Conservation (phyloP, 352 stramenopile genomes). For the Globisporangium abappressorium region DNA sequence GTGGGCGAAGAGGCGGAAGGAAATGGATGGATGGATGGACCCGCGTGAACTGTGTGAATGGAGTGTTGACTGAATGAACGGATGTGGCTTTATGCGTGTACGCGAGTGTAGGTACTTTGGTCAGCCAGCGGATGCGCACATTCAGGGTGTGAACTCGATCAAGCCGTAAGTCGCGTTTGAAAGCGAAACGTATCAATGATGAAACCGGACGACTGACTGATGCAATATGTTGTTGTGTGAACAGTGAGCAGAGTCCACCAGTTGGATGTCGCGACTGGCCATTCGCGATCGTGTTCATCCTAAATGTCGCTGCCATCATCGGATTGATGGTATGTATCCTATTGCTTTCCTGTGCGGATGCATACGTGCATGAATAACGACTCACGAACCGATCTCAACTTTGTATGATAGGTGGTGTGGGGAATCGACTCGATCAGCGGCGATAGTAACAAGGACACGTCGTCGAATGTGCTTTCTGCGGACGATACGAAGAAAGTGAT, state of each 20-base stretch:
- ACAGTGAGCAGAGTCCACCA: conserved; percentile 30
- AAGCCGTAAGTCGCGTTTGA: conserved; percentile 50
- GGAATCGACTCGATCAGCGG: conserved; percentile 57
- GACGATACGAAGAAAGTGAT: conserved; percentile 66
- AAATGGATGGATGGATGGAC: not conserved
- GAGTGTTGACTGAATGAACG: not conserved
- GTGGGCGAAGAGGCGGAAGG: not conserved
- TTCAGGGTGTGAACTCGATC: conserved; percentile 57
- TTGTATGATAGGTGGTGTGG: conserved; percentile 37
- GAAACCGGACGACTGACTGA: not conserved
- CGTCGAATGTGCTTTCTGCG: conserved; percentile 44
- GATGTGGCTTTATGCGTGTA: not conserved
- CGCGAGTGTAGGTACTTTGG: conserved; percentile 29
- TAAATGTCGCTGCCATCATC: conserved; percentile 76
- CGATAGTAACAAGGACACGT: conserved; percentile 31
- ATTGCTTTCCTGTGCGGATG: not conserved
- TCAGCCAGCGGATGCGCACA: conserved; percentile 27
- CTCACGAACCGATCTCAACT: not conserved
- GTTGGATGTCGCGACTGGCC: conserved; percentile 70
- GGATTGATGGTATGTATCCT: conserved; percentile 36
- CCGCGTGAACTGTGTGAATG: not conserved
- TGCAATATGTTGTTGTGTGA: not conserved
- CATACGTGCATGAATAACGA: too few species aligned
- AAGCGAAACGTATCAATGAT: not conserved
- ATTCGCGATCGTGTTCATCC: conserved; percentile 75